Evolutionary conservation across 2,329 filamentous ascomycete genomes (phyloP).

Genomic region (Parastagonospora nodorum): DNA sequence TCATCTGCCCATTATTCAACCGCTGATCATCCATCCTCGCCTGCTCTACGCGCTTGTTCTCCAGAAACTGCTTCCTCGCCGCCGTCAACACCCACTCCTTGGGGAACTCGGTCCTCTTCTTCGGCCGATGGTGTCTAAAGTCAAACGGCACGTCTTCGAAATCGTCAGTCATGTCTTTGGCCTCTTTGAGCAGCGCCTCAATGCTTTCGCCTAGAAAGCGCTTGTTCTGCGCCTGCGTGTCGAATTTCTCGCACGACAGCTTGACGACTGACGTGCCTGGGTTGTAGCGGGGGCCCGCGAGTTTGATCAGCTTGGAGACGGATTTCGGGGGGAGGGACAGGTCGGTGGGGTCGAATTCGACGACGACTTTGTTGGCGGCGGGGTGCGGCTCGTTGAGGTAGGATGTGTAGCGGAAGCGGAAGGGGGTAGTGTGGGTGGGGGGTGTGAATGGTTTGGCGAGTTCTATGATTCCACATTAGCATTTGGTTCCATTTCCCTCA

Average conservation of each 20-base stretch:
- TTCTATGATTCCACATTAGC: too few species aligned
- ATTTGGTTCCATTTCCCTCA: too few species aligned
- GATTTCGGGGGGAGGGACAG: slow-evolving; percentile 71
- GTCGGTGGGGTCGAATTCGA: slow-evolving; percentile 81
- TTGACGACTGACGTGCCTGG: slow-evolving; percentile 79
- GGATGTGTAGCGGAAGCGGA: slow-evolving; percentile 95
- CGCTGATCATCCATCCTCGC: slow-evolving; percentile 61
- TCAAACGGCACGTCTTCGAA: slow-evolving; percentile 92
- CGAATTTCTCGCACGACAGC: slow-evolving; percentile 89
- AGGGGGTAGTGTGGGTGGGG: slow-evolving; percentile 69
- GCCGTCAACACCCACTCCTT: slow-evolving; percentile 80
- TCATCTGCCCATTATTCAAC: slow-evolving; percentile 58
- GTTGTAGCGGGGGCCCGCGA: slow-evolving; percentile 85
- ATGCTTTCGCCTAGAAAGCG: slow-evolving; percentile 85
- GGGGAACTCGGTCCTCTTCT: slow-evolving; percentile 73
- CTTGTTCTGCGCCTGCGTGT: slow-evolving; percentile 94
- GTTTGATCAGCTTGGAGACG: slow-evolving; percentile 81
- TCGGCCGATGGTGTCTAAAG: slow-evolving; percentile 78
- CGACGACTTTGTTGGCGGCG: slow-evolving; percentile 88
- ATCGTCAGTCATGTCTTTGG: slow-evolving; percentile 74
- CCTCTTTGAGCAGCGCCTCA: slow-evolving; percentile 72
- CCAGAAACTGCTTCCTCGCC: slow-evolving; percentile 68
- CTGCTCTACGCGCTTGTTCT: slow-evolving; percentile 61
- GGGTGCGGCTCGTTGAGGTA: slow-evolving; percentile 96
- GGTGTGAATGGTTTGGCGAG: slow-evolving; percentile 80